These are phyloP conservation scores for Chrysopogon serrulatus DNA, from an alignment of 176 grass and related monocot genomes.

Conservation along the genomic window DNA sequence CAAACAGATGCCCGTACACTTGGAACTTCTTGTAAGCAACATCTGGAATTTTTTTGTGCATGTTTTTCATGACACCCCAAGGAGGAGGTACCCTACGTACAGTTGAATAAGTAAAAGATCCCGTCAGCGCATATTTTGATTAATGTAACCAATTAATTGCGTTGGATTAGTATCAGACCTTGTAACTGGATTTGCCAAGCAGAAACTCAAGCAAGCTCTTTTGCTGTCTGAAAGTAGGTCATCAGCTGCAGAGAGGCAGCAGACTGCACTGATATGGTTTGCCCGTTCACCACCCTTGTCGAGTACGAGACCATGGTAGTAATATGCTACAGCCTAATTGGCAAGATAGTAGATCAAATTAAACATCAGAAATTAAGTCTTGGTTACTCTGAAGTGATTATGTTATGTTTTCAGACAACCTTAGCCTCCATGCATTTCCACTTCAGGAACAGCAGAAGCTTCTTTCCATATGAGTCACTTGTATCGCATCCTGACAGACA, in stretches of 20 bases:
- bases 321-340: slow-evolving; percentile 78
- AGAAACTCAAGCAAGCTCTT: slow-evolving; percentile 85
- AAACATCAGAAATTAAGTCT: not conserved
- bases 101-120: slow-evolving; percentile 1
- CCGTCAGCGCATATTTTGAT: not conserved
- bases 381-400: not conserved
- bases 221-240: slow-evolving; percentile 79
- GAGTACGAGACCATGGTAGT: slow-evolving; percentile 79
- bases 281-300: slow-evolving; percentile 68
- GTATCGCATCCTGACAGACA: slow-evolving; percentile 75
- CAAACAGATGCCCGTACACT: slow-evolving; percentile 71
- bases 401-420: slow-evolving; percentile 35
- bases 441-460: slow-evolving; percentile 84
- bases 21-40: slow-evolving; percentile 68
- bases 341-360: slow-evolving; percentile 3
- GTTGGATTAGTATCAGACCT: slow-evolving; percentile 37
- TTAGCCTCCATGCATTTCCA: slow-evolving; percentile 98
- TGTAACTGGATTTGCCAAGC: slow-evolving; percentile 74
- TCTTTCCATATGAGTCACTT: slow-evolving; percentile 74
- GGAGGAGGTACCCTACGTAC: slow-evolving; percentile 62
- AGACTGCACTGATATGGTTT: slow-evolving; percentile 70
- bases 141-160: not conserved
- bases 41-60: slow-evolving; percentile 94
- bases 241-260: slow-evolving; percentile 81
- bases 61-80: slow-evolving; percentile 94